Conservation (phyloP, 768 basidiomycete genomes). For the Clitopilus hobsonii region DNA sequence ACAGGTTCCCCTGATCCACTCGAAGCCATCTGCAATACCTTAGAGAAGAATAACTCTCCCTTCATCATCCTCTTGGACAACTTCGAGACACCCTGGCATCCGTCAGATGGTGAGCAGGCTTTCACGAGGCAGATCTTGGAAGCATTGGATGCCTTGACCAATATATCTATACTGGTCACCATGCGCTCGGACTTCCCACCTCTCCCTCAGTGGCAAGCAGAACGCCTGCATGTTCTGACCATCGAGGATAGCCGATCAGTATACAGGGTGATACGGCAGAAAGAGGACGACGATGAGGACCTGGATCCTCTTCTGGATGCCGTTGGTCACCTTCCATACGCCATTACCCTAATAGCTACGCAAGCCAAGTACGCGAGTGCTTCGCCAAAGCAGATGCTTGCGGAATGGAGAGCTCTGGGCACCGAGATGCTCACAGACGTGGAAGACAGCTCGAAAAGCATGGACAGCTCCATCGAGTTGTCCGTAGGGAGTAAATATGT, state of each 20-base stretch:
- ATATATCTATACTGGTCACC: neutral
- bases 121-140: neutral
- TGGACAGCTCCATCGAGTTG: neutral
- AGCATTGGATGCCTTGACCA: neutral
- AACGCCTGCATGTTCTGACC: neutral
- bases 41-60: neutral
- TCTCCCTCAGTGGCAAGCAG: neutral
- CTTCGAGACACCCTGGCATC: neutral
- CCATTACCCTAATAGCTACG: neutral
- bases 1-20: too few relatives aligned
- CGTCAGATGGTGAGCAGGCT: neutral
- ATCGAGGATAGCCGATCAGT: neutral
- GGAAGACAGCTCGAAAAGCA: neutral
- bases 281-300: neutral
- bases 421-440: neutral
- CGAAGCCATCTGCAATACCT: too few relatives aligned
- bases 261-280: neutral
- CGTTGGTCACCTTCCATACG: neutral
- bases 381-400: neutral
- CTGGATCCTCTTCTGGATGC: neutral
- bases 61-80: neutral
- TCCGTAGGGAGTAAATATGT: neutral
- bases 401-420: neutral
- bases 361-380: neutral
- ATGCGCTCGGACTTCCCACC: neutral